A percentile compares a stretch with the other conserved stretches of the same genome.
These are phyloP conservation scores for Zoysia pacifica DNA, from an alignment of 176 grass and related monocot genomes.

Conservation along the genomic window DNA sequence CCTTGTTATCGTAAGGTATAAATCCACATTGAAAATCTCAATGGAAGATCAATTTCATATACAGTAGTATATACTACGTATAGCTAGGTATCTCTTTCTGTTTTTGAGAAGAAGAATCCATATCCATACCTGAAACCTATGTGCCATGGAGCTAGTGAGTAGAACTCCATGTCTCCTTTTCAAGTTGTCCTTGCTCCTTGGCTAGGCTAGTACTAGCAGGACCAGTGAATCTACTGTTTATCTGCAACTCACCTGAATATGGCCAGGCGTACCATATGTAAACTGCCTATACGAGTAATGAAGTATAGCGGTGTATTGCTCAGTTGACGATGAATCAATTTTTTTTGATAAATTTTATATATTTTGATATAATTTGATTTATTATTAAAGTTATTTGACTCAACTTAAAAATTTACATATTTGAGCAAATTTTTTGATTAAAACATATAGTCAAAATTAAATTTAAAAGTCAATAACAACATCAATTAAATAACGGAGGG, in stretches of 20 bases:
- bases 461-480: no score
- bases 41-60: constrained; percentile 7
- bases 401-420: no score
- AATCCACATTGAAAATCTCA: constrained; percentile 32
- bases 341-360: no score
- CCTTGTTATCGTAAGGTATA: not conserved
- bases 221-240: not conserved
- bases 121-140: not conserved
- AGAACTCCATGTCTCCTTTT: not conserved
- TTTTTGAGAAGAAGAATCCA: not conserved
- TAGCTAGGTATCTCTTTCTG: not conserved
- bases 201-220: not conserved
- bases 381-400: no score
- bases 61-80: not conserved
- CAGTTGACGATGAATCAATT: no score
- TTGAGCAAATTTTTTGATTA: no score
- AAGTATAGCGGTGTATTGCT: no score
- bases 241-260: not conserved
- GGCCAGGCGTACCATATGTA: no score
- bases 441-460: not conserved
- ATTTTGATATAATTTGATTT: no score
- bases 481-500: no score
- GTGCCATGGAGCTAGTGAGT: not conserved
- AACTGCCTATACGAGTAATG: no score
- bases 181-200: not conserved